Percentiles rank a stretch among this genome's conserved stretches.
phyloP scores from a whole-genome alignment of 306 rosid species.

The Spatholobus suberectus region DNA sequence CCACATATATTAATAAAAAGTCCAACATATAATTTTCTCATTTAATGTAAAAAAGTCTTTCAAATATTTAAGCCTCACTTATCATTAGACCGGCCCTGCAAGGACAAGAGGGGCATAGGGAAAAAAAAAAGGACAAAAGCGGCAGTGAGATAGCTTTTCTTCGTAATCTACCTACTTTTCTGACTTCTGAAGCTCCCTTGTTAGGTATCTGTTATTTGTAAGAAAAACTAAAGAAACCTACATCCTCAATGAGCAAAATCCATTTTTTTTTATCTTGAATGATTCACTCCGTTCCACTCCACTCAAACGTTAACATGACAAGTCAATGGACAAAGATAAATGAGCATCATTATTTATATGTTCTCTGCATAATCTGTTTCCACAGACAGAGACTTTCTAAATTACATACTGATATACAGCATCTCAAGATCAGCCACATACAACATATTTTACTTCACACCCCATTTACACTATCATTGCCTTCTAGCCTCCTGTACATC shows the following conservation, averaged over 20 bases:
- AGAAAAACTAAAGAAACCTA: background rate
- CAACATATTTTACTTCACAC: background rate
- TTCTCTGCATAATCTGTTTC: conserved; percentile 17
- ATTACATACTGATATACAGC: conserved; percentile 27
- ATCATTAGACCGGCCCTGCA: too few species aligned
- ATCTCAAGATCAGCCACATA: conserved; percentile 32
- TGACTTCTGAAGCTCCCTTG: background rate
- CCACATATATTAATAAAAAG: too few species aligned
- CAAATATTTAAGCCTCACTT: too few species aligned
- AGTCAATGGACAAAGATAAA: background rate
- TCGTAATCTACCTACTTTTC: background rate
- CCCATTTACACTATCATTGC: conserved; percentile 22
- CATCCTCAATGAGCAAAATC: background rate
- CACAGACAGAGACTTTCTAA: conserved; percentile 18
- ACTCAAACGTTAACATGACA: background rate
- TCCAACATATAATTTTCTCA: too few species aligned
- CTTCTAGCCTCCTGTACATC: conserved; percentile 57
- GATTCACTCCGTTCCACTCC: background rate
- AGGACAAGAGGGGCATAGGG: too few species aligned
- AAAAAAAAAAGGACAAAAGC: background rate
- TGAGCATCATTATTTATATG: conserved; percentile 17
- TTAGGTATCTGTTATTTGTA: background rate
- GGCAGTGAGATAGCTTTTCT: too few species aligned
- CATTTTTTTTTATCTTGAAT: background rate
- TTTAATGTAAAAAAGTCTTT: too few species aligned